Evolutionary conservation across 805 yeast species (phyloP).

Genomic region (Suhomyces kilbournensis): DNA sequence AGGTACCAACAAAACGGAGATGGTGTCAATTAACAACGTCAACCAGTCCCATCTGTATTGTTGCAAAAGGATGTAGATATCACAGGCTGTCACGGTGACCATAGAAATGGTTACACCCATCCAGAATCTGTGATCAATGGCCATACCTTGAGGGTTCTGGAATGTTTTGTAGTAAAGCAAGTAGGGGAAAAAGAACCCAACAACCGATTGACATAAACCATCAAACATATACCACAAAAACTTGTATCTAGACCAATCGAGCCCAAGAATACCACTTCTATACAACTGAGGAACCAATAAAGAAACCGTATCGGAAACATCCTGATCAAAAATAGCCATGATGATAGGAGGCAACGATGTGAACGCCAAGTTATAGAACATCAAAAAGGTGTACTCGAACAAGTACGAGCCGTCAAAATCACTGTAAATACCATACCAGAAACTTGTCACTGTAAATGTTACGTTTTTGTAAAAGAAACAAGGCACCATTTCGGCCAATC

Average conservation of each 20-base stretch:
- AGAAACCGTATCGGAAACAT: slow-evolving; percentile 67
- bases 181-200: slow-evolving; percentile 74
- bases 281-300: slow-evolving; percentile 73
- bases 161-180: slow-evolving; percentile 36
- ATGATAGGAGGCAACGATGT: slow-evolving; percentile 80
- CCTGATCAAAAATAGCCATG: slow-evolving; percentile 78
- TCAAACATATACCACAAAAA: slow-evolving; percentile 74
- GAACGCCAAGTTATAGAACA: slow-evolving; percentile 79
- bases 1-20: slow-evolving; percentile 60
- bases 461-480: slow-evolving; percentile 78
- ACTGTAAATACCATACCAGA: slow-evolving; percentile 76
- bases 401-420: slow-evolving; percentile 79
- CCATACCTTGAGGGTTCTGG: slow-evolving; percentile 50
- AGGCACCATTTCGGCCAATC: slow-evolving; percentile 82
- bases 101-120: slow-evolving; percentile 67
- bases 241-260: slow-evolving; percentile 67
- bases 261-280: slow-evolving; percentile 65
- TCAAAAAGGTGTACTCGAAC: slow-evolving; percentile 73
- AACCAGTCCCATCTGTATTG: slow-evolving; percentile 85
- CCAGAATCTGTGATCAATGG: slow-evolving; percentile 68
- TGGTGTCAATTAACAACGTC: slow-evolving; percentile 48
- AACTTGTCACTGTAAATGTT: slow-evolving; percentile 66
- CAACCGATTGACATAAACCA: slow-evolving; percentile 71
- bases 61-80: slow-evolving; percentile 60
- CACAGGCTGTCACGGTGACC: slow-evolving; percentile 66